A percentile compares a stretch with the other conserved stretches of the same genome.
Conservation (phyloP, 2,329 filamentous ascomycete genomes). For the Mycogone perniciosa region DNA sequence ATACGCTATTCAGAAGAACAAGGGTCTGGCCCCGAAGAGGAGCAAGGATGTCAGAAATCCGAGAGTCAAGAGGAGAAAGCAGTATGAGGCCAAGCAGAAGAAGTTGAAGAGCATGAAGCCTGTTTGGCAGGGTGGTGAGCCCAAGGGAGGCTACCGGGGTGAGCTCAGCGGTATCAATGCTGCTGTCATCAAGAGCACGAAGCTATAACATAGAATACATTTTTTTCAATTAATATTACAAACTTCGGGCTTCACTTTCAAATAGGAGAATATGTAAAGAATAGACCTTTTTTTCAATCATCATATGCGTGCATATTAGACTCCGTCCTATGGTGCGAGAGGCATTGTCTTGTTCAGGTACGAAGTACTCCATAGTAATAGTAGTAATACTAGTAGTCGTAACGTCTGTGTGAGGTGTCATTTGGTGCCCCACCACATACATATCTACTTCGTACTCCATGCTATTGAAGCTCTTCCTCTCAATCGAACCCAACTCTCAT, state of each 20-base stretch:
- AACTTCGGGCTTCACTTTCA: not conserved
- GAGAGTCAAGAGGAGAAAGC: slow-evolving; percentile 95
- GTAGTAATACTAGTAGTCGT: too few species aligned
- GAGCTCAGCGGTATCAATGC: slow-evolving; percentile 95
- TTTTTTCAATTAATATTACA: slow-evolving; percentile 5
- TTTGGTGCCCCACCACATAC: slow-evolving; percentile 4
- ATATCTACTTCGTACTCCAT: not conserved
- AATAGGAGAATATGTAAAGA: too few species aligned
- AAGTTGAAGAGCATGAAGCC: slow-evolving; percentile 84
- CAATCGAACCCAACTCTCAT: not conserved
- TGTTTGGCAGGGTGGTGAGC: slow-evolving; percentile 79
- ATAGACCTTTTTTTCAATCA: too few species aligned
- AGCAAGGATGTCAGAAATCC: slow-evolving; percentile 96
- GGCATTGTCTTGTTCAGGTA: not conserved
- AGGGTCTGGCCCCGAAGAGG: slow-evolving; percentile 80
- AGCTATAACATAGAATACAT: slow-evolving; percentile 55
- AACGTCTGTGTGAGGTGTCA: not conserved
- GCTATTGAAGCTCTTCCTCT: not conserved
- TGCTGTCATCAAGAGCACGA: slow-evolving; percentile 86
- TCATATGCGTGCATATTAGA: too few species aligned
- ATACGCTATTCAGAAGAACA: slow-evolving; percentile 96
- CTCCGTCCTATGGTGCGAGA: too few species aligned
- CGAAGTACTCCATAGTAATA: not conserved
- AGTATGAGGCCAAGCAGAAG: slow-evolving; percentile 96
- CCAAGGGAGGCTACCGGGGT: slow-evolving; percentile 79